phyloP scores from a whole-genome alignment of 768 basidiomycete genomes.

The Boletus speciosus region DNA sequence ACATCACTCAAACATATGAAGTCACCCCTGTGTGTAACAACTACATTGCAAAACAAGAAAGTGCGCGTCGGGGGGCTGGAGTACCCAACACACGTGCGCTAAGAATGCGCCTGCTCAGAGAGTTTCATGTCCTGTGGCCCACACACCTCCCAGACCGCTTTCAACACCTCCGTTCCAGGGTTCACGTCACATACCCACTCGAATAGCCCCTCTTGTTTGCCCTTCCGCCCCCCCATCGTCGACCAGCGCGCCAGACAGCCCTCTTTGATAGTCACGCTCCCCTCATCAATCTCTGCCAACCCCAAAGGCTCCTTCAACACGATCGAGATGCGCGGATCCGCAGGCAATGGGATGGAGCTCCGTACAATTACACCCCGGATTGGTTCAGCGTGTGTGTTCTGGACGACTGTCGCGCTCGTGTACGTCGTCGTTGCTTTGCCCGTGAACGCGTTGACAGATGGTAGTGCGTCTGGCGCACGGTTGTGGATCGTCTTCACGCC shows the following conservation, averaged over 20 bases:
- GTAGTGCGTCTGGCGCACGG: constrained; percentile 10
- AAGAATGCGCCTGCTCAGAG: constrained; percentile 8
- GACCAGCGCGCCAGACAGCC: constrained; percentile 21
- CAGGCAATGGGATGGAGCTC: constrained; percentile 25
- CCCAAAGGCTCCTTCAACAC: constrained; percentile 24
- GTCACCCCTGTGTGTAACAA: background rate
- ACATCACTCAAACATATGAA: background rate
- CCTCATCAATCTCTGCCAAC: constrained; percentile 20
- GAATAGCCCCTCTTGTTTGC: constrained; percentile 21
- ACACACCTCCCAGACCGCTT: constrained; percentile 29
- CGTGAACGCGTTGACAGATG: background rate
- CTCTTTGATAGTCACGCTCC: constrained; percentile 3
- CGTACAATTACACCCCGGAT: constrained; percentile 22
- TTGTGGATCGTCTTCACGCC: constrained; percentile 16
- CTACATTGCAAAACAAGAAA: background rate
- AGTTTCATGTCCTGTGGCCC: constrained; percentile 20
- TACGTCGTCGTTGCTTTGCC: constrained; percentile 15
- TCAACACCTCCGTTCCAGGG: constrained; percentile 24
- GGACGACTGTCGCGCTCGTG: constrained; percentile 14
- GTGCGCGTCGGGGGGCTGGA: too few relatives aligned
- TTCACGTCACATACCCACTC: constrained; percentile 31
- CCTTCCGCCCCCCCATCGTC: constrained; percentile 13
- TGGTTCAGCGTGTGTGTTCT: constrained; percentile 12
- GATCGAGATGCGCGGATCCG: constrained; percentile 29
- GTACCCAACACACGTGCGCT: background rate